Evolutionary conservation across 768 basidiomycete genomes (phyloP), one percentile per base, ranked within the genome.

Genomic region (Rhizopogon vinicolor): DNA sequence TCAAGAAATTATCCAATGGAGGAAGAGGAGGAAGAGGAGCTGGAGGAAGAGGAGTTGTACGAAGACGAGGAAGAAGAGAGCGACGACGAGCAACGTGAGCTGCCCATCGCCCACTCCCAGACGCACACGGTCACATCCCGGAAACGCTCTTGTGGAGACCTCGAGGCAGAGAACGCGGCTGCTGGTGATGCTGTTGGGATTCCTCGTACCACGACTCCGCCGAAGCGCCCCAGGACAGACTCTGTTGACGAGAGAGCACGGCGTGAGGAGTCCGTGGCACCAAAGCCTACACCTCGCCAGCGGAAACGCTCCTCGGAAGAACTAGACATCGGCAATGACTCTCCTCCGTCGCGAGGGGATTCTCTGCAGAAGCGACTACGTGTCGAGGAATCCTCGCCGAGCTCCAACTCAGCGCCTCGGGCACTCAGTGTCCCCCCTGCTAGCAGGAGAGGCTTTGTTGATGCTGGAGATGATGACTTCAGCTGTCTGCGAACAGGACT

Each of bases 241-340:
- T 62, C 45, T 50, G 53, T 39, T 2, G 43, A 33, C 9, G 49
- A 41, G 6, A 37, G 54, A 53, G 40, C 31, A 33, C 46, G 44
- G 53, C 53, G 35, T 16, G 45, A 49, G 22, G 33, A 35, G 33
- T 40, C 50, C 7, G 29, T 51, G 25, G 50, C 22, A 5, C 53
- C 49, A 5, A 22, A 7, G 13, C 18, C 54, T 2, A 57, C 62
- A 3, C 61, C 62, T 16, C 68, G 74, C 18, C 64, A 73, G 60
- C 68, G 73, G 55, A 82, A 82, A 58, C 74, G 80, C 19, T 74
- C 76, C 37, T 82, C 80, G 33, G 80, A 80, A 58, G 80, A 82
- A 59, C 67, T 81, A 19, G 75, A 78, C 0, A 44, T 60, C 28
- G 45, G 50, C 33, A 58, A 56, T 2, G 45, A 56, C 14, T 60